Base-by-base conservation (phyloP, 768 basidiomycete genomes). In the Termitomyces eurrhizus region DNA sequence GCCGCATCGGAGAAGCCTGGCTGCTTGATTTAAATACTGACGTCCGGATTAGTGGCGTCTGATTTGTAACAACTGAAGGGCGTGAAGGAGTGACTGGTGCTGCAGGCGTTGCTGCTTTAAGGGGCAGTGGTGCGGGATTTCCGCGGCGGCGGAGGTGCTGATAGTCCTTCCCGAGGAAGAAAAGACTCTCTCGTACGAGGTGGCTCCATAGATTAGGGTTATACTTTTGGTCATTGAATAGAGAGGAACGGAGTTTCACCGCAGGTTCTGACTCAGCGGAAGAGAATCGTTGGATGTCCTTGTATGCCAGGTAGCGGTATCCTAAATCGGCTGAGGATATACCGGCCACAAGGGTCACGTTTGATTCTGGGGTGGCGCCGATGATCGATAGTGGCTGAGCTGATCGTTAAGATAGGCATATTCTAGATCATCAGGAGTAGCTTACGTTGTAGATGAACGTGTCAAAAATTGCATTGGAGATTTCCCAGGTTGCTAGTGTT, bases 201-300 rank as follows among this genome's bases (percentile, higher is more conserved):
- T 77, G 77, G 21, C 74, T 75, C 91, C 92, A 93, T 9, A 90
- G 71, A 55, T 75, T 83, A 0, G 85, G 86, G 8, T 74, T 77
- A 55, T 83, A 82, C 64, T 87, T 88, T 66, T 88, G 86, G 64
- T 92, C 89, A 0, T 79, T 79, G 65, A 90, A 92, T 0, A 92
- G 67, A 0, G 82, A 78, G 0, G 79, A 78, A 12, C 88, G 79
- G 37, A 78, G 79, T 0, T 78, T 68, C 12, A 73, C 68, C 0
- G 79, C 79, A 1, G 74, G 65, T 3, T 79, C 50, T 4, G 78
- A 75, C 6, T 72, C 70, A 24, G 80, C 80, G n/a, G 72, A 69
- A 0, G 86, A 78, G 12, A 90, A 66, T 4, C 76, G 74, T 11
- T 71, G 72, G 44, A 93, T 77, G 62, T 92, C 90, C 0, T 79